Percentiles rank a stretch among this genome's conserved stretches.
phyloP scores from a whole-genome alignment of 257 asterid species.

The Solanum chaucha region DNA sequence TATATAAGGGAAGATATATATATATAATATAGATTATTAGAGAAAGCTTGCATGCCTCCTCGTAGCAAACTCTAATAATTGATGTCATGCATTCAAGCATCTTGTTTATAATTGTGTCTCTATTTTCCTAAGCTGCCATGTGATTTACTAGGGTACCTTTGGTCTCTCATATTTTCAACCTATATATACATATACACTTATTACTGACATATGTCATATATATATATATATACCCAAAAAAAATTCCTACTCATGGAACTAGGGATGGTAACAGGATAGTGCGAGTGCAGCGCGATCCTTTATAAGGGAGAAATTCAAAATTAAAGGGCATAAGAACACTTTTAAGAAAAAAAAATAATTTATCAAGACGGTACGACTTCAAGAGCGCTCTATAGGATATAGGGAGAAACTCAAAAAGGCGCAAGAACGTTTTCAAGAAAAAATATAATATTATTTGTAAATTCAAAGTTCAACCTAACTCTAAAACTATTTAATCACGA shows the following conservation, averaged over 20 bases:
- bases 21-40: not conserved
- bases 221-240: not conserved
- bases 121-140: conserved; percentile 30
- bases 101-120: conserved; percentile 73
- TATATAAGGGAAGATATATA: conserved; percentile 30
- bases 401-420: not conserved
- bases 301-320: too few species aligned
- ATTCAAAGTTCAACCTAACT: not conserved
- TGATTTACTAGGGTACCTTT: conserved; percentile 5
- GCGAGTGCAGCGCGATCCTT: too few species aligned
- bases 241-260: not conserved
- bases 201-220: not conserved
- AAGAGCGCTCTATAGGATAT: not conserved
- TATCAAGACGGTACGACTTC: not conserved
- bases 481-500: not conserved
- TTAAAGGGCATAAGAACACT: not conserved
- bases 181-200: not conserved
- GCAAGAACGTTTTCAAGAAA: not conserved
- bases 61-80: conserved; percentile 47
- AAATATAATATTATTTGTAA: not conserved
- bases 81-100: conserved; percentile 57
- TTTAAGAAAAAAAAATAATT: not conserved
- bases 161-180: conserved; percentile 1
- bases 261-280: not conserved
- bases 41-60: conserved; percentile 5